phyloP scores from a whole-genome alignment of 129 eudicot species.

The Solidago caesia region DNA sequence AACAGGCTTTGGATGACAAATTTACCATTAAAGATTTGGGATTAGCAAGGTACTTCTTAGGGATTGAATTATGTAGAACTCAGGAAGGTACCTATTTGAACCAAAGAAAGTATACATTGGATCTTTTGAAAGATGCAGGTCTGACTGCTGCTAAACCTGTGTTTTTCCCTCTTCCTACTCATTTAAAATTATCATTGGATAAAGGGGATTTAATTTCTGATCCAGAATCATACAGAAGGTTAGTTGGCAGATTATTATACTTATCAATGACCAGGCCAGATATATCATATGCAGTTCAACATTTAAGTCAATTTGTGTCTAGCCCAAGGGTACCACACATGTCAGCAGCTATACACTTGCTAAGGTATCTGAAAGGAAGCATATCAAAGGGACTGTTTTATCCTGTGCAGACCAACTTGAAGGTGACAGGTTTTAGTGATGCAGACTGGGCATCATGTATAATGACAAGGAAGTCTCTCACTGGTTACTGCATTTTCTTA shows the following conservation, averaged over 20 bases:
- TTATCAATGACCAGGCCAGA: not conserved
- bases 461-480: not conserved
- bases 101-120: too few species aligned
- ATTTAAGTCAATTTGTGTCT: not conserved
- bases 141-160: too few species aligned
- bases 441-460: not conserved
- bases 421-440: not conserved
- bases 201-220: not conserved
- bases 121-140: too few species aligned
- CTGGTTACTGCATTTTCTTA: too few species aligned
- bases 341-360: too few species aligned
- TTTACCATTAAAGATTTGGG: too few species aligned
- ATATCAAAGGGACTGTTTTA: not conserved
- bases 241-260: not conserved
- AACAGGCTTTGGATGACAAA: too few species aligned
- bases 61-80: too few species aligned
- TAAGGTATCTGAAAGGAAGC: not conserved
- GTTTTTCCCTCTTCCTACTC: too few species aligned
- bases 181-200: too few species aligned
- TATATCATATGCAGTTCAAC: not conserved
- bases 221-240: not conserved
- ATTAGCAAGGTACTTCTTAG: too few species aligned
- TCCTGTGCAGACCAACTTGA: not conserved
- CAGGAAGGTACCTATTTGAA: too few species aligned
- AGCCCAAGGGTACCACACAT: not conserved